Conservation (phyloP, 768 basidiomycete species). For the Leucogyrophana mollusca region DNA sequence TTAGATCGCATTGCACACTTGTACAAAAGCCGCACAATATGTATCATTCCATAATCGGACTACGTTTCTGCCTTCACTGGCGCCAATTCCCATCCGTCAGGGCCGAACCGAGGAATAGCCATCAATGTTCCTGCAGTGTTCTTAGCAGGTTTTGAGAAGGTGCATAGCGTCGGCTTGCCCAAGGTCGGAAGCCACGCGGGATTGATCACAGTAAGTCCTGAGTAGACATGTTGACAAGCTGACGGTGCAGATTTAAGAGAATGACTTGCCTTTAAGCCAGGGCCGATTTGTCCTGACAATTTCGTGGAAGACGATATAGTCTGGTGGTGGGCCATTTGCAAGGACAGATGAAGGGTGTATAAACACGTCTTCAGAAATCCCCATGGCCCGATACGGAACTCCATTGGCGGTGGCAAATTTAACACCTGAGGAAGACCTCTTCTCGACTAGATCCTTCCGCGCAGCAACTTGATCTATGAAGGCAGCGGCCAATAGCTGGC, state of each 20-base stretch:
- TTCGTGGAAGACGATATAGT: slow-evolving; percentile 84
- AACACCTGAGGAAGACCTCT: slow-evolving; percentile 52
- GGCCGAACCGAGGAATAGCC: slow-evolving; percentile 83
- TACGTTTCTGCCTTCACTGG: slow-evolving; percentile 35
- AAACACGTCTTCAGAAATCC: slow-evolving; percentile 83
- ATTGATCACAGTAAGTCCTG: slow-evolving; percentile 84
- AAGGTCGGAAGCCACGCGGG: slow-evolving; percentile 83
- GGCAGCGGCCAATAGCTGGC: slow-evolving; percentile 83
- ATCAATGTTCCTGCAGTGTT: slow-evolving; percentile 65
- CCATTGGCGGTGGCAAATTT: slow-evolving; percentile 77
- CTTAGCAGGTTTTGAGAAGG: slow-evolving; percentile 83
- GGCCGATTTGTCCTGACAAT: slow-evolving; percentile 70
- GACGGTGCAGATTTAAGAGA: neutral
- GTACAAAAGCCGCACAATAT: slow-evolving; percentile 9
- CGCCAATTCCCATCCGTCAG: slow-evolving; percentile 85
- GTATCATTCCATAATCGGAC: slow-evolving; percentile 19
- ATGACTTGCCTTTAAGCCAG: slow-evolving; percentile 73
- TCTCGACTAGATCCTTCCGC: slow-evolving; percentile 77
- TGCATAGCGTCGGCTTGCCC: slow-evolving; percentile 78
- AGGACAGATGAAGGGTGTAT: slow-evolving; percentile 90
- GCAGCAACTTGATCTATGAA: slow-evolving; percentile 97
- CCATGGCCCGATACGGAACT: slow-evolving; percentile 80
- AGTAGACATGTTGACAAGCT: slow-evolving; percentile 5
- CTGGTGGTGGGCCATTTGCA: slow-evolving; percentile 68
- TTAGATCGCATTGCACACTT: slow-evolving; percentile 6